Evolutionary conservation across 805 yeast genomes (phyloP).

Genomic region (Hanseniaspora taiwanica): DNA sequence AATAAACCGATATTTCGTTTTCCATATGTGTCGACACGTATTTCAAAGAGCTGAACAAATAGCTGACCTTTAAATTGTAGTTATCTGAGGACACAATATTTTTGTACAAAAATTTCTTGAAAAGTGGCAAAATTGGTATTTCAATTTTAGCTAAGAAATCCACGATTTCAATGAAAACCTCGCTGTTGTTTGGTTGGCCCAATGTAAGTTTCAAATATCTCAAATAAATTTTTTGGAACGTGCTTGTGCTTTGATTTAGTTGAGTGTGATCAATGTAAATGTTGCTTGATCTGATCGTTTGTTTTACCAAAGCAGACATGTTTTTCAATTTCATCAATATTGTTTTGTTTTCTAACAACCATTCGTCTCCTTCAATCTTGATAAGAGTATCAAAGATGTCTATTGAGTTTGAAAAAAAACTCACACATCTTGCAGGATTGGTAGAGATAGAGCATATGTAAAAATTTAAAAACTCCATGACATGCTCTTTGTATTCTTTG

Average conservation of each 20-base stretch:
- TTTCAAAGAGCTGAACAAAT: conserved; percentile 38
- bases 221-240: conserved; percentile 40
- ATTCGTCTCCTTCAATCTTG: conserved; percentile 33
- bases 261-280: conserved; percentile 41
- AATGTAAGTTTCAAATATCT: conserved; percentile 18
- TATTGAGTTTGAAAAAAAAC: conserved; percentile 52
- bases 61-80: conserved; percentile 31
- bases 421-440: conserved; percentile 23
- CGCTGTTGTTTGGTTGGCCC: conserved; percentile 24
- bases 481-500: conserved; percentile 37
- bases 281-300: conserved; percentile 14
- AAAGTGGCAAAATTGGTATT: conserved; percentile 20
- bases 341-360: conserved; percentile 40
- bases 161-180: conserved; percentile 34
- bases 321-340: conserved; percentile 17
- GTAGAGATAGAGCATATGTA: conserved; percentile 32
- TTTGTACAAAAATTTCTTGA: conserved; percentile 47
- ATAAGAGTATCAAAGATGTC: conserved; percentile 48
- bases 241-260: conserved; percentile 53
- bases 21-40: conserved; percentile 35
- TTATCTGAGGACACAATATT: conserved; percentile 40
- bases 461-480: conserved; percentile 35
- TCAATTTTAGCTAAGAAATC: conserved; percentile 18
- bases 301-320: conserved; percentile 16
- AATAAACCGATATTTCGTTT: conserved; percentile 43